Base-by-base conservation (phyloP, 352 stramenopile species). In the Elongisporangium senticosum region DNA sequence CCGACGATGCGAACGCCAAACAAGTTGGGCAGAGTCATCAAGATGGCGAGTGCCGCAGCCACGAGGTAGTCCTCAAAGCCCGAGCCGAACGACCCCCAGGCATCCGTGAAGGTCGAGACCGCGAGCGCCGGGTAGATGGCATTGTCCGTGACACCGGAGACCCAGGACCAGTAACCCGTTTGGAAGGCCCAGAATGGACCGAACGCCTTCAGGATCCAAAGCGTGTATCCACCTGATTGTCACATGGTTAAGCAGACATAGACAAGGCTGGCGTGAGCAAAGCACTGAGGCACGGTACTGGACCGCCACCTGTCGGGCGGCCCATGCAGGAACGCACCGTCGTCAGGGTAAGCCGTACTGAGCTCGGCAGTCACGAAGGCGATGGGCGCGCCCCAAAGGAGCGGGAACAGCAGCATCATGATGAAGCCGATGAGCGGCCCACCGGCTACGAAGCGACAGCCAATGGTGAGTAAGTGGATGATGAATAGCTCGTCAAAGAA, bases 351-450 rank as follows among this genome's bases (percentile, higher is more conserved):
- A 10, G 91, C 71, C 0, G 87, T 88, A 33, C 86, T 91, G 14
- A 98, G 75, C 69, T 98, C 92, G 5, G 91, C 89, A 7, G 93
- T 98, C 26, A 98, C 87, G 55, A 96, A 77, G 21, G 87, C 89
- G 65, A 98, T 94, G 4, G 91, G 93, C 14, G 97, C 49, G 7
- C 80, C 89, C 82, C 91, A 97, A 19, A 98, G 68, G 24, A 98
- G 74, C 10, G 92, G 92, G 47, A 97, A 83, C 11, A 97, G 21
- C 19, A 93, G 33, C 57, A 97, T 85, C 19, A 93, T 86, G 7
- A 97, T 68, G 33, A 98, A 72, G 15, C 92, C 81, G 62, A 93
- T 39, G 37, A 96, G 78, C 24, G 75, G 75, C 11, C 75, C 75
- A 13, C 75, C 75, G 8, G 75, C 71, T 67, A 47, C 20, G 17